Conservation (phyloP, 495 filamentous ascomycete species). For the Aspergillus carlsbadensis region DNA sequence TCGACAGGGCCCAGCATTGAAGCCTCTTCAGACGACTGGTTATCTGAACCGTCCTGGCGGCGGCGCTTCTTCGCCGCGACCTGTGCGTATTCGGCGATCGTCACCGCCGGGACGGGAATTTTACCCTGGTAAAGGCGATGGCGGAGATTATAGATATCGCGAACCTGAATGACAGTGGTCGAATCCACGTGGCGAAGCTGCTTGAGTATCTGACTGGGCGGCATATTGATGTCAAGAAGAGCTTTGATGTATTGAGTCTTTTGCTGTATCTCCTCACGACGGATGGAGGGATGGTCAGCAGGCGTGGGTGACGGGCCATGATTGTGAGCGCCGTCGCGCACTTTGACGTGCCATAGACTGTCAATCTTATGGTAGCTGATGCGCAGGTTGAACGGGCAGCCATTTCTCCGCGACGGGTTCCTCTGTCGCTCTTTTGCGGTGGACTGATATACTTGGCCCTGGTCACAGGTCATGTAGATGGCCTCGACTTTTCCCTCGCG, state of each 20-base stretch:
- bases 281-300: slow-evolving; percentile 9
- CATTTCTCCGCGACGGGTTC: slow-evolving; percentile 8
- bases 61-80: background rate
- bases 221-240: slow-evolving; percentile 16
- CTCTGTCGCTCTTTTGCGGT: slow-evolving; percentile 14
- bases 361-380: slow-evolving; percentile 15
- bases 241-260: slow-evolving; percentile 18
- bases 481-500: slow-evolving; percentile 12
- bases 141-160: slow-evolving; percentile 15
- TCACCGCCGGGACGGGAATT: slow-evolving; percentile 2
- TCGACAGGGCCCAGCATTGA: background rate
- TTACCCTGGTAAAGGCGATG: slow-evolving; percentile 14
- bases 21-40: background rate
- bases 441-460: slow-evolving; percentile 12
- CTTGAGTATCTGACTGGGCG: slow-evolving; percentile 15
- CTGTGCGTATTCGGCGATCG: background rate
- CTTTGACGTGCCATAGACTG: slow-evolving; percentile 12
- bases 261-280: slow-evolving; percentile 10
- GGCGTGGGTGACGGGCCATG: slow-evolving; percentile 8
- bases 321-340: slow-evolving; percentile 8
- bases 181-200: slow-evolving; percentile 15
- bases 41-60: background rate
- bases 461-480: slow-evolving; percentile 16
- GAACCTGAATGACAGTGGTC: slow-evolving; percentile 12
- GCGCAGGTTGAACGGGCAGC: slow-evolving; percentile 11